A percentile compares a stretch with the other conserved stretches of the same genome.
Conservation (phyloP, 441 rosid genomes). For the Cnidoscolus chayamansa region DNA sequence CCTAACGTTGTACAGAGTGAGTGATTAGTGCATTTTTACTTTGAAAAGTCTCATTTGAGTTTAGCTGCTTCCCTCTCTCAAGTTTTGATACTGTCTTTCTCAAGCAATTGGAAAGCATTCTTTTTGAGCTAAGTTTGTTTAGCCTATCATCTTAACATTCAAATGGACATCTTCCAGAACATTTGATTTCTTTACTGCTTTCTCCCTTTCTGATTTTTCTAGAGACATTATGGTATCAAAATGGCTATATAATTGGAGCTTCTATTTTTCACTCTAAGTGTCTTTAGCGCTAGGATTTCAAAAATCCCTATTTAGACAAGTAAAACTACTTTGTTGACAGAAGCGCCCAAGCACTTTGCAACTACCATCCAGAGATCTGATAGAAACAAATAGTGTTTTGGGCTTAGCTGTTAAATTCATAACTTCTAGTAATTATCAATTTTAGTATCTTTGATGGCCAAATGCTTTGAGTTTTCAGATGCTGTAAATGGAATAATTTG, state of each 20-base stretch:
- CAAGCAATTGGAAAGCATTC: neutral
- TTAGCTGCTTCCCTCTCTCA: neutral
- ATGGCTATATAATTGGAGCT: constrained; percentile 6
- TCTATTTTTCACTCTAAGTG: neutral
- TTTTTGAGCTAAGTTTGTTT: neutral
- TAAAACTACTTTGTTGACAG: neutral
- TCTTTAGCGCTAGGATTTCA: no score
- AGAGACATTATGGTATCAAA: neutral
- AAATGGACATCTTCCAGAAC: neutral
- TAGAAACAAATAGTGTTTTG: no score
- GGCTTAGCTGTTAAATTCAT: no score
- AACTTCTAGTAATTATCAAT: no score
- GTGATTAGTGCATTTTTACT: neutral
- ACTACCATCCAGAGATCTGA: neutral
- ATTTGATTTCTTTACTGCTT: neutral
- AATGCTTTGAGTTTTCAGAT: neutral
- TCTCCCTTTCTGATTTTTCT: neutral
- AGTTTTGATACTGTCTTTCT: neutral
- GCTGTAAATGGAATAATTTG: neutral
- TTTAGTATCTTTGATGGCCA: neutral
- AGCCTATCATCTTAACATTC: neutral
- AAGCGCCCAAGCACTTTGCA: neutral
- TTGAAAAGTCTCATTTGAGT: neutral
- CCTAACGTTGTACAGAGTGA: neutral
- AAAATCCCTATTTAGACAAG: neutral